These are phyloP conservation scores for Schizosaccharomyces versatilis DNA, from an alignment of 1,139 yeast species.

Conservation along the genomic window DNA sequence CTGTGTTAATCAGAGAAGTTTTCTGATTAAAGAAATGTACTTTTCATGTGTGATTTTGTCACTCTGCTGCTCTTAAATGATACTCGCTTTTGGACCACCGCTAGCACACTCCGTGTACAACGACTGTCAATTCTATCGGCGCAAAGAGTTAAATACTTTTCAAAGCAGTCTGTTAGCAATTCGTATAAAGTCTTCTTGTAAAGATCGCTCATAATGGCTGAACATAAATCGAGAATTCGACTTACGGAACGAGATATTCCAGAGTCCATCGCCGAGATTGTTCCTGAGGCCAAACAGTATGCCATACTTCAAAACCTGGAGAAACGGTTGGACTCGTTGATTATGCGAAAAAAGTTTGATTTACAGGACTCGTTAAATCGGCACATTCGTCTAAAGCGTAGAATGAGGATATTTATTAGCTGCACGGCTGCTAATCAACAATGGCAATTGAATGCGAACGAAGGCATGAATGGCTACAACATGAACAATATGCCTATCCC, in stretches of 20 bases:
- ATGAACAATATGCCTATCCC: constrained; percentile 23
- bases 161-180: no score
- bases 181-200: no score
- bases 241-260: constrained; percentile 2
- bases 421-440: constrained; percentile 72
- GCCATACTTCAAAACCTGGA: constrained; percentile 58
- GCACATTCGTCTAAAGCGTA: constrained; percentile 23
- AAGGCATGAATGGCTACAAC: constrained; percentile 22
- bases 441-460: constrained; percentile 38
- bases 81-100: no score
- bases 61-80: no score
- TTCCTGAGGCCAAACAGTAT: constrained; percentile 58
- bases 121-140: no score
- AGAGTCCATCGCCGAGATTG: constrained; percentile 29
- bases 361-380: constrained; percentile 43
- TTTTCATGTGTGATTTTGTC: no score
- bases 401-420: constrained; percentile 59
- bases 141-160: no score
- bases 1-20: no score
- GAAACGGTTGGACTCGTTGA: constrained; percentile 52
- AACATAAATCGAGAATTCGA: not conserved
- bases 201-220: not conserved
- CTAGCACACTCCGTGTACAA: no score
- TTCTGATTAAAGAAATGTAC: no score
- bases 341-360: constrained; percentile 65